Base-by-base conservation (phyloP, 2,329 filamentous ascomycete species). In the Helminthosporium solani region DNA sequence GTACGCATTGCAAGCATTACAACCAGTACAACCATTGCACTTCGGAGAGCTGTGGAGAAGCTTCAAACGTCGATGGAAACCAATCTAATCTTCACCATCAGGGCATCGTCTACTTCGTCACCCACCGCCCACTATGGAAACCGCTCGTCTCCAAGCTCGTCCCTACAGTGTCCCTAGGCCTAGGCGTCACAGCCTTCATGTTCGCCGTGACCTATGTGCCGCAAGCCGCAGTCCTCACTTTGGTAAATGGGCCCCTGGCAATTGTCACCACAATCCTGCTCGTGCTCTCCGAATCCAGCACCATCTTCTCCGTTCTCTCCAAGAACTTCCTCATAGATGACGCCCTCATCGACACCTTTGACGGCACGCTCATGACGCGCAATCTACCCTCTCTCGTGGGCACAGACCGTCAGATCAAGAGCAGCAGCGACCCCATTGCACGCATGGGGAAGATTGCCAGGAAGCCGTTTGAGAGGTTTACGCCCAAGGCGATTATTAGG, bases 181-280 rank as follows among this genome's bases (percentile, higher is more conserved):
- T 85, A 8, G 80, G 82, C 35, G 84, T 96, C 36, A 85, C 91
- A 1, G 76, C 77, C 9, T 77, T 81, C 68, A 95, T 96, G 89
- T 96, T 97, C 72, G 75, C 87, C 57, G 84, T 96, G 66, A 87
- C 90, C 39, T 96, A 96, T 67, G 65, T 85, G 7, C 92, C 92
- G 0, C 92, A 96, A 74, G 81, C 90, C 19, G 87, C 90, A 1
- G 70, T 96, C 12, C 80, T 96, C 35, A 79, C 90, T 41, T 84
- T 96, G 59, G 87, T 95, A 52, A 92, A 90, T 54, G 92, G 92
- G 0, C 91, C 88, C 0, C 73, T 92, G 3, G 87, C 88, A 3
- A 84, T 87, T n/a, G 71, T 90, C 48, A 85, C 85, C 1, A 87
- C 88, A 0, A 75, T 85, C 2, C 72, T 90, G 7, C 78, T 91